Evolutionary conservation across 2,329 filamentous ascomycete genomes (phyloP).

Genomic region (Hortaea sp.): DNA sequence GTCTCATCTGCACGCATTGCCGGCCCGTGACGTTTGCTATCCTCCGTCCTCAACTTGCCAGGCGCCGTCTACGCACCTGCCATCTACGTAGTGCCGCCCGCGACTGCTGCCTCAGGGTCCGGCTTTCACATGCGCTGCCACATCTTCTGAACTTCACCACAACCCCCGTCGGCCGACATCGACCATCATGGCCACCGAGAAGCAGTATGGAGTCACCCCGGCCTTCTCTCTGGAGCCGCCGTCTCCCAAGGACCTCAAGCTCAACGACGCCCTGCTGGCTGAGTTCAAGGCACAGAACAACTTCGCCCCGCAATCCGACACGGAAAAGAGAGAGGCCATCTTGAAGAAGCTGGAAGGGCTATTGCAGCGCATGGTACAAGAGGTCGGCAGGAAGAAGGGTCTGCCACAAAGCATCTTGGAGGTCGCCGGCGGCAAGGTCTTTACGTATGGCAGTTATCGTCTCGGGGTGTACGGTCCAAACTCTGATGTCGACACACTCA

Average conservation of each 20-base stretch:
- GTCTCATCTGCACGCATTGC: no score
- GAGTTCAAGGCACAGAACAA: slow-evolving; percentile 85
- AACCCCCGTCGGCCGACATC: neutral
- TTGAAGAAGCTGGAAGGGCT: slow-evolving; percentile 69
- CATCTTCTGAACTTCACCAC: neutral
- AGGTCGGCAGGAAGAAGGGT: slow-evolving; percentile 63
- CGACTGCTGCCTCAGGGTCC: no score
- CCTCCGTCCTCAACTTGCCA: no score
- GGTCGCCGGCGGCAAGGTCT: slow-evolving; percentile 81
- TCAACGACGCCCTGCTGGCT: slow-evolving; percentile 68
- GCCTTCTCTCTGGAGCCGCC: slow-evolving; percentile 72
- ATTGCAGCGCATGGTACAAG: slow-evolving; percentile 75
- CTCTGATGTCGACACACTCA: slow-evolving; percentile 94
- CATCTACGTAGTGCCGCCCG: no score
- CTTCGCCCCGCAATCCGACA: slow-evolving; percentile 77
- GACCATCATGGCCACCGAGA: slow-evolving; percentile 3
- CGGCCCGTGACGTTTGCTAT: no score
- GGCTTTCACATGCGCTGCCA: neutral
- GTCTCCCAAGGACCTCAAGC: slow-evolving; percentile 63
- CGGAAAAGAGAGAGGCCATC: slow-evolving; percentile 63
- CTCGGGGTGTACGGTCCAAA: slow-evolving; percentile 89
- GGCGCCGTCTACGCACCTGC: no score
- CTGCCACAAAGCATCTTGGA: slow-evolving; percentile 69
- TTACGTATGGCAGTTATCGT: slow-evolving; percentile 92
- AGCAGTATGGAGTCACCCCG: slow-evolving; percentile 6